Base-by-base conservation (phyloP, 768 basidiomycete genomes). In the Trametes coccinea region DNA sequence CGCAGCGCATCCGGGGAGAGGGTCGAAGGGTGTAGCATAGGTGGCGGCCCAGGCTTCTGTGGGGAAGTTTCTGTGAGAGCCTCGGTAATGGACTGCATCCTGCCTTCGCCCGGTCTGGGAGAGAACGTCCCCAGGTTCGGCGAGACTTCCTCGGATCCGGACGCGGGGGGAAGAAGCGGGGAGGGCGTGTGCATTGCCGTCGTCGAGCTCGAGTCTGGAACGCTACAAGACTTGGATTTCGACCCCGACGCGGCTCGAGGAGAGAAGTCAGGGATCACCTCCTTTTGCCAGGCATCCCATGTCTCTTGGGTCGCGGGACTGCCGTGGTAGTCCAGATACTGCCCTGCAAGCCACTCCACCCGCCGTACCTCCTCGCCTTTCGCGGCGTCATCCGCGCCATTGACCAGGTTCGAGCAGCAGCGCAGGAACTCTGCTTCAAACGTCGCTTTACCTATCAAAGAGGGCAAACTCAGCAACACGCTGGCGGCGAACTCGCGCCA, bases 381-480 rank as follows among this genome's bases (percentile, higher is more conserved):
- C 46, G 61, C 59, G 39, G 75, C 75, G 22, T 78, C 79, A 1
- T 74, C 73, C 0, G 84, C 82, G 0, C 88, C 87, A 33, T 76
- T 79, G 37, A 91, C 77, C 52, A 91, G 79, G 73, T 84, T 87
- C 1, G 79, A 79, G 68, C 85, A 88, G 63, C 86, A 86, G 33
- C 89, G 79, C 33, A 81, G 74, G 50, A 92, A 83, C 70, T 93
- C 91, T n/a, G 72, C 69, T 72, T 92, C 90, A 63, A 92, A 89
- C 44, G 79, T 80, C 14, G 72, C 67, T 16, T 78, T 79, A 0
- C 82, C 85, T 39, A 84, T 79, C 40, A 87, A 68, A 6, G 75
- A 70, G 7, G 92, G 91, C 10, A 92, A 67, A 53, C 80, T 80
- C 34, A 90, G 79, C 4, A 91, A 63, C 39, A 90, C 70, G 2